phyloP scores from a whole-genome alignment of 2,329 filamentous ascomycete species.

The Aspergillus vadensis region DNA sequence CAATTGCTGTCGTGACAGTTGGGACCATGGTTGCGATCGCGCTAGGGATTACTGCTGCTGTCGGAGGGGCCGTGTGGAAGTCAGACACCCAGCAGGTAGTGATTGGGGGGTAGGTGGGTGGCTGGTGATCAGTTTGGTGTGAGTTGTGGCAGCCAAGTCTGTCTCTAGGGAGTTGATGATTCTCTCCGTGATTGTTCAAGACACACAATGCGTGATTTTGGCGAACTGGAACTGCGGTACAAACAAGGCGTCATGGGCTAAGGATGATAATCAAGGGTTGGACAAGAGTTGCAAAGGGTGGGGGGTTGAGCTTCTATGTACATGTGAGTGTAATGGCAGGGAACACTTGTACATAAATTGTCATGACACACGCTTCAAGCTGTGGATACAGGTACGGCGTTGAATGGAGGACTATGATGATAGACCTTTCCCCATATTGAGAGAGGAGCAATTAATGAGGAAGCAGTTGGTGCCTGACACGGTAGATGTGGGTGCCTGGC shows the following conservation, averaged over 20 bases:
- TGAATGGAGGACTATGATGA: background rate
- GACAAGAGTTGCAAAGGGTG: background rate
- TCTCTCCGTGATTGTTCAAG: too few species aligned
- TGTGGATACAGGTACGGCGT: background rate
- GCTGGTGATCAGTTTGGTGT: background rate
- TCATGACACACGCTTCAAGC: background rate
- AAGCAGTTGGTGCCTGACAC: background rate
- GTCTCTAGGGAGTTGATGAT: too few species aligned
- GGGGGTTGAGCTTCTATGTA: background rate
- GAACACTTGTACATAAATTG: background rate
- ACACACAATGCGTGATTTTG: background rate
- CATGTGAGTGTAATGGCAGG: background rate
- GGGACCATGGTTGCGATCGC: constrained; percentile 49
- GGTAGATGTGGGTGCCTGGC: constrained; percentile 6
- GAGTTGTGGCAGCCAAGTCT: too few species aligned
- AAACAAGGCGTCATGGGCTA: background rate
- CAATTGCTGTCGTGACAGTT: constrained; percentile 45
- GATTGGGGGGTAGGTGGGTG: constrained; percentile 25
- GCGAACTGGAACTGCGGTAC: background rate
- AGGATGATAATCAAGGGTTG: background rate
- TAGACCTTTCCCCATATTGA: background rate
- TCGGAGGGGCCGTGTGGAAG: constrained; percentile 49
- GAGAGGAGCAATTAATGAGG: too few species aligned
- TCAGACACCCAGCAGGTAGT: constrained; percentile 33
- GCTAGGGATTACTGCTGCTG: constrained; percentile 47